phyloP scores from a whole-genome alignment of 768 basidiomycete species.

The Suillus fuscotomentosus region DNA sequence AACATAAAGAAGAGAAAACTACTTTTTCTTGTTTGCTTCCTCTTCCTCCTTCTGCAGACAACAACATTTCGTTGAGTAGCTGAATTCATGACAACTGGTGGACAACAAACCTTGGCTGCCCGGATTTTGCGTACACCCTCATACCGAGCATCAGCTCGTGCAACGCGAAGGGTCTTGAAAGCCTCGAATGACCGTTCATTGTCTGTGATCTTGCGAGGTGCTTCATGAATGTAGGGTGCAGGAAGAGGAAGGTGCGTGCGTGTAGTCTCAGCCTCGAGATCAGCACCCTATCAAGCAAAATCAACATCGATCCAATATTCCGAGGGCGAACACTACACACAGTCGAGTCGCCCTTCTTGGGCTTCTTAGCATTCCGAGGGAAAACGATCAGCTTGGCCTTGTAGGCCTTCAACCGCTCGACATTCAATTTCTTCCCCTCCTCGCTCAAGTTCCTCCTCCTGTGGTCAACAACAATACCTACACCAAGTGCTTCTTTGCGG shows the following conservation, averaged over 20 bases:
- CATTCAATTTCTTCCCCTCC: conserved; percentile 94
- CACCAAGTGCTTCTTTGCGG: conserved; percentile 86
- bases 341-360: conserved; percentile 92
- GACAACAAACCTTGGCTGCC: conserved; percentile 69
- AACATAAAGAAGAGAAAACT: conserved; percentile 27
- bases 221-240: conserved; percentile 64
- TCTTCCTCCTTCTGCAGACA: conserved; percentile 77
- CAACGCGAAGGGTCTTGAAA: conserved; percentile 82
- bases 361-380: conserved; percentile 93
- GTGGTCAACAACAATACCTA: conserved; percentile 97
- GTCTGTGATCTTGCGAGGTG: conserved; percentile 88
- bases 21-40: conserved; percentile 91
- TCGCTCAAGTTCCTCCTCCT: conserved; percentile 94
- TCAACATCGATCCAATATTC: conserved; percentile 11
- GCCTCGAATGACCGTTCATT: conserved; percentile 90
- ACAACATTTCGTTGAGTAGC: conserved; percentile 15
- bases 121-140: conserved; percentile 88
- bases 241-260: conserved; percentile 69
- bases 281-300: conserved; percentile 59
- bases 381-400: conserved; percentile 92
- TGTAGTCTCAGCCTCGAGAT: conserved; percentile 76
- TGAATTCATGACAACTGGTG: background rate
- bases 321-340: conserved; percentile 44
- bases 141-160: conserved; percentile 79
- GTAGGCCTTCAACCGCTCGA: conserved; percentile 92